Evolutionary conservation across 2,329 filamentous ascomycete species (phyloP).

Genomic region (Xylaria arbuscula): DNA sequence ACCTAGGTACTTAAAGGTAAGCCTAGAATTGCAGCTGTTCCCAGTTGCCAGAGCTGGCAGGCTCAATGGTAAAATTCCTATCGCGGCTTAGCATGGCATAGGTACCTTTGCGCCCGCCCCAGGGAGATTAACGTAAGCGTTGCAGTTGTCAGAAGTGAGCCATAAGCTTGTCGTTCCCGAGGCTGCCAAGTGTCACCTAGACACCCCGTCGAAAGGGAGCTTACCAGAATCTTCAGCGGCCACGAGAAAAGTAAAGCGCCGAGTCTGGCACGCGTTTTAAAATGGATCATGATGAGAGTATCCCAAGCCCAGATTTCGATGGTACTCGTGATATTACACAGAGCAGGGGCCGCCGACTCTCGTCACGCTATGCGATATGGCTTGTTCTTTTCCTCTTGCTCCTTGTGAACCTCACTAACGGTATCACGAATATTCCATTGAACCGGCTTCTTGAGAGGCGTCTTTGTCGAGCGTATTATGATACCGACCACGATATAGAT

Average conservation of each 20-base stretch:
- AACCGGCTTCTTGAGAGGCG: constrained; percentile 60
- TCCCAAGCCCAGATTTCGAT: background rate
- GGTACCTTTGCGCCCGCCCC: too few species aligned
- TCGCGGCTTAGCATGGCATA: too few species aligned
- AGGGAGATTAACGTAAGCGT: too few species aligned
- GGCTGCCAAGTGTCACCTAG: background rate
- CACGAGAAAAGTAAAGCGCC: background rate
- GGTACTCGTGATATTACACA: constrained; percentile 4
- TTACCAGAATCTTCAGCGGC: background rate
- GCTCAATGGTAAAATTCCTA: too few species aligned
- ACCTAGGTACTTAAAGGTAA: background rate
- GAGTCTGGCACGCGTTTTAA: background rate
- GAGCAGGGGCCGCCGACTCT: constrained; percentile 1
- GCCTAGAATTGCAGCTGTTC: too few species aligned
- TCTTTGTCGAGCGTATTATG: constrained; percentile 64
- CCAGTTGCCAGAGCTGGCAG: too few species aligned
- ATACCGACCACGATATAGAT: constrained; percentile 54
- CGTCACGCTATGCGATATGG: constrained; percentile 30
- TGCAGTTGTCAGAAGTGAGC: too few species aligned
- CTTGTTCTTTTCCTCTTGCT: constrained; percentile 56
- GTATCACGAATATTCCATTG: constrained; percentile 60
- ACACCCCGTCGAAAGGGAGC: background rate
- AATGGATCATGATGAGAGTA: constrained; percentile 33
- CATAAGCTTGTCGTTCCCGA: background rate
- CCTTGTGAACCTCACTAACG: constrained; percentile 60